A percentile compares a stretch with the other conserved stretches of the same genome.
Conservation (phyloP, 257 asterid genomes). For the Solanum dulcamara region DNA sequence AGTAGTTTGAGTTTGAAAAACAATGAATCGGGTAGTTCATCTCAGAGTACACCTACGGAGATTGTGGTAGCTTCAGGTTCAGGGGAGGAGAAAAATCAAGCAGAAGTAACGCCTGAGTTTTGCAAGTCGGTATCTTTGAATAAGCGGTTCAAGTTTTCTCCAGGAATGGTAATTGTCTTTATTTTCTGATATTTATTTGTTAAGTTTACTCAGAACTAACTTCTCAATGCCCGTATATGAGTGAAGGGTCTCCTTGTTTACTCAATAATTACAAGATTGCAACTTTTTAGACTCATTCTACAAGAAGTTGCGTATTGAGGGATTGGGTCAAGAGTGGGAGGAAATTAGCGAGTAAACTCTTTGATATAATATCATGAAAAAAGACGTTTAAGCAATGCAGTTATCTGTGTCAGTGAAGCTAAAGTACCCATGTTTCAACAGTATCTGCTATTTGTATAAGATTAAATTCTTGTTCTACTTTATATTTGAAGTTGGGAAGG, state of each 20-base stretch:
- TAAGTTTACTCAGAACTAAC: neutral
- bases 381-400: neutral
- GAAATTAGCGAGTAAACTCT: neutral
- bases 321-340: neutral
- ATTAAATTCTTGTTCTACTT: neutral
- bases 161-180: conserved; percentile 69
- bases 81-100: conserved; percentile 27
- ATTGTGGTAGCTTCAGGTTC: conserved; percentile 16
- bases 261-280: neutral
- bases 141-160: conserved; percentile 84
- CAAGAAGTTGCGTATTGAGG: neutral
- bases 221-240: neutral
- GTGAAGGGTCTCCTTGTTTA: neutral
- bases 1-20: conserved; percentile 8
- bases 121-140: conserved; percentile 34
- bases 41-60: conserved; percentile 20
- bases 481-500: neutral
- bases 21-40: conserved; percentile 16
- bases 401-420: neutral
- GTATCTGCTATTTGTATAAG: neutral
- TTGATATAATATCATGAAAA: neutral
- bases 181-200: neutral
- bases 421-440: neutral
- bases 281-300: neutral
- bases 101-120: conserved; percentile 71